These are phyloP conservation scores for Apiospora marii DNA, from an alignment of 2,329 filamentous ascomycete genomes.

Conservation along the genomic window DNA sequence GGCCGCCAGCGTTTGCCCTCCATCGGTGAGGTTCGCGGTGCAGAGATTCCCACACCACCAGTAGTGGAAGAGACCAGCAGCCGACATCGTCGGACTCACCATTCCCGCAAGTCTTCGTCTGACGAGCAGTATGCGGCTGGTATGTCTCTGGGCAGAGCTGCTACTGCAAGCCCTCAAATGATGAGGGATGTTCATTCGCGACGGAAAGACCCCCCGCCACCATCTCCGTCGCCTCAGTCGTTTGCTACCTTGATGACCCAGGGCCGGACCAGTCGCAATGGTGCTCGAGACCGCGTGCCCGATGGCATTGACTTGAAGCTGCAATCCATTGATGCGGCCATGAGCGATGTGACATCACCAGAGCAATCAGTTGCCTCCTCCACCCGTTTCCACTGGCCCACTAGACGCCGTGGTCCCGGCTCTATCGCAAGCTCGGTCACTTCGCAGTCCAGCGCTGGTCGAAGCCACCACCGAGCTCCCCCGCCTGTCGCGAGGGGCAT, in stretches of 20 bases:
- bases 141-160: conserved; percentile 65
- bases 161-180: conserved; percentile 74
- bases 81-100: conserved; percentile 35
- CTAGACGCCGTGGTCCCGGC: conserved; percentile 59
- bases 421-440: conserved; percentile 66
- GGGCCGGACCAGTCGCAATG: conserved; percentile 67
- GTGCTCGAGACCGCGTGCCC: conserved; percentile 81
- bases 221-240: conserved; percentile 72
- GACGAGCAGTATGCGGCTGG: conserved; percentile 53
- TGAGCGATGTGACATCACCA: conserved; percentile 62
- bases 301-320: conserved; percentile 72
- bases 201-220: conserved; percentile 61
- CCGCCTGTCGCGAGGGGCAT: conserved; percentile 68
- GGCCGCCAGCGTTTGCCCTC: conserved; percentile 74
- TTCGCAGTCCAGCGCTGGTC: conserved; percentile 59
- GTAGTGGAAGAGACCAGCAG: conserved; percentile 34
- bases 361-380: conserved; percentile 64
- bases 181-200: conserved; percentile 55
- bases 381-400: conserved; percentile 62
- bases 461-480: conserved; percentile 58
- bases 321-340: conserved; percentile 60
- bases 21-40: conserved; percentile 70
- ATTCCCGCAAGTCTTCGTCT: conserved; percentile 47
- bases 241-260: conserved; percentile 69
- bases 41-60: conserved; percentile 35